phyloP scores from a whole-genome alignment of 176 grass and related monocot species.

The Rhynchospora breviuscula region DNA sequence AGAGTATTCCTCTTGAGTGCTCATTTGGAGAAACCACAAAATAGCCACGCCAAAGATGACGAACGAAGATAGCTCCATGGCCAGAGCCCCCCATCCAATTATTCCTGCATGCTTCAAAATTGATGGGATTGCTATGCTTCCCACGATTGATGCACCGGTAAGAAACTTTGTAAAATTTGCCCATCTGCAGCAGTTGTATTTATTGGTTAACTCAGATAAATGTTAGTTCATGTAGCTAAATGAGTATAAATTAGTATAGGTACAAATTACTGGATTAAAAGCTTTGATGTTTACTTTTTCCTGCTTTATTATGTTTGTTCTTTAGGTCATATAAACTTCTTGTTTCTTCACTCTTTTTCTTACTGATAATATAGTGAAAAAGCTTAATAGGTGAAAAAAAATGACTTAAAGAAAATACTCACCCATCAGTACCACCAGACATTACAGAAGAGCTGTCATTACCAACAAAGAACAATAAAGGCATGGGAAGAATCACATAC shows the following conservation, averaged over 20 bases:
- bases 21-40: conserved; percentile 61
- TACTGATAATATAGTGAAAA: not conserved
- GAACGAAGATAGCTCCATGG: conserved; percentile 95
- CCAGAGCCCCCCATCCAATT: conserved; percentile 77
- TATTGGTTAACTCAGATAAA: conserved; percentile 9
- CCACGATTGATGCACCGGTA: conserved; percentile 67
- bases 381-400: not conserved
- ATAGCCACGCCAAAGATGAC: conserved; percentile 65
- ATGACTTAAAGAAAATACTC: conserved; percentile 11
- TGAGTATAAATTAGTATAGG: not conserved
- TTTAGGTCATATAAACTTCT: no score
- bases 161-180: conserved; percentile 94
- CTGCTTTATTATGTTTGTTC: not conserved
- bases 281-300: not conserved
- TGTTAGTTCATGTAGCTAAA: not conserved
- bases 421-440: conserved; percentile 56
- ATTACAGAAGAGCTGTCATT: conserved; percentile 43
- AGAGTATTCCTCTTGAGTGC: conserved; percentile 40
- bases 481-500: conserved; percentile 91
- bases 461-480: conserved; percentile 71
- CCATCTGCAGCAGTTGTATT: conserved; percentile 42
- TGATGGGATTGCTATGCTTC: conserved; percentile 83
- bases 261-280: not conserved
- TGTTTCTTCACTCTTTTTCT: not conserved
- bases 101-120: conserved; percentile 82